Base-by-base conservation (phyloP, 768 basidiomycete species). In the Suillus cothurnatus region DNA sequence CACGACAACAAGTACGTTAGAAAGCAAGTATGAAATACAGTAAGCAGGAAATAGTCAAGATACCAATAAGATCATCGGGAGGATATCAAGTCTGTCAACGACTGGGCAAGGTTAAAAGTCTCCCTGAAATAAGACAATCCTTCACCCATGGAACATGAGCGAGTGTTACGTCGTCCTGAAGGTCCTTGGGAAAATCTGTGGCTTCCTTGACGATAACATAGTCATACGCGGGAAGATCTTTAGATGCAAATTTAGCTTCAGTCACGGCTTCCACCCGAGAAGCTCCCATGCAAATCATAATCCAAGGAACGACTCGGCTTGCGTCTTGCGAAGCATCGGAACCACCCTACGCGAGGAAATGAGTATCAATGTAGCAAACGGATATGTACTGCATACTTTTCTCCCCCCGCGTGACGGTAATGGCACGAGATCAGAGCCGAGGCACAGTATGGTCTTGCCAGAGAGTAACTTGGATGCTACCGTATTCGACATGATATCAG, bases 281-380 rank as follows among this genome's bases (percentile, higher is more conserved):
- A 0, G 94, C 92, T 1, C 94, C 93, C 88, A 95, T 92, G 36
- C 86, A 85, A 50, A 93, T 75, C 41, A 94, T 83, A 66, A 95
- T 90, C 60, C 85, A 86, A 28, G 84, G 86, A 68, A 87, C 84
- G 55, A 72, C 79, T 69, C 81, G 82, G 64, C 78, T 81, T 11
- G 79, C 79, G 66, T 80, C 80, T 71, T 76, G 75, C 19, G 72
- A 63, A 64, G 61, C 32, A 23, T 77, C 77, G 2, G 66, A 21
- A 9, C 43, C 15, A 59, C 64, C 71, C 78, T 80, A 62, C 55
- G 5, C 19, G 32, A 50, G 28, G 34, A 21, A 26, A 43, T 53
- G 26, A 21, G 31, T 71, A 66, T 57, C 63, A 50, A 26, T 23
- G 17, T 26, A 11, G 21, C 19, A 7, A 23, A 34, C 2, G 7